Percentiles rank a stretch among this genome's conserved stretches.
Conservation (phyloP, 140 eudicot genomes). For the Oenanthe javanica region DNA sequence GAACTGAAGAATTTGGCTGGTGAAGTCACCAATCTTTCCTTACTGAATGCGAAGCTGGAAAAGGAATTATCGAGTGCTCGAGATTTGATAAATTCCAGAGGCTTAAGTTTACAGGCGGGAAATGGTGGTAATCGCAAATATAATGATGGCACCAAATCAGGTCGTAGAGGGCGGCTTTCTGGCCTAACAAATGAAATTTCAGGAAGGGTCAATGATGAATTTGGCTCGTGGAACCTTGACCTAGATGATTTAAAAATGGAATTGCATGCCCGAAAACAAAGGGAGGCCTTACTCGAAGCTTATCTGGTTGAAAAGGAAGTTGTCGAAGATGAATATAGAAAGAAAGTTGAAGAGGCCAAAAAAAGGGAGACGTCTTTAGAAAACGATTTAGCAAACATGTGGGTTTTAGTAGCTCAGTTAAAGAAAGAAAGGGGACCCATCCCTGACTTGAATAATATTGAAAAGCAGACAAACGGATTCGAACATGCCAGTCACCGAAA, state of each 20-base stretch:
- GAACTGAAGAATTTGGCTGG: conserved; percentile 88
- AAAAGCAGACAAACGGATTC: conserved; percentile 25
- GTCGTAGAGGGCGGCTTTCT: conserved; percentile 54
- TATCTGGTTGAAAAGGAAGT: conserved; percentile 70
- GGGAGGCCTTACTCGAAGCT: conserved; percentile 89
- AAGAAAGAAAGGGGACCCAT: conserved; percentile 51
- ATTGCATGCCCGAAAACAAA: conserved; percentile 62
- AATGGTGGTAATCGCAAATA: conserved; percentile 50
- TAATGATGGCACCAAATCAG: conserved; percentile 43
- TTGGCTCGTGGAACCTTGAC: conserved; percentile 70
- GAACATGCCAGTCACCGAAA: conserved; percentile 24
- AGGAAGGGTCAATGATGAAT: conserved; percentile 43
- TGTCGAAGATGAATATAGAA: conserved; percentile 64
- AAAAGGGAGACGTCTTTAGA: conserved; percentile 72
- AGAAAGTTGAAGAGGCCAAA: conserved; percentile 64
- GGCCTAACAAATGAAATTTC: conserved; percentile 49
- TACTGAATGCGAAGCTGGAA: conserved; percentile 69
- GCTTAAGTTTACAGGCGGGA: conserved; percentile 20
- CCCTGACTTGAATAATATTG: conserved; percentile 30
- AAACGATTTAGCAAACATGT: conserved; percentile 93
- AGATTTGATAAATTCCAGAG: conserved; percentile 44
- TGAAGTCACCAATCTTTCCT: conserved; percentile 84
- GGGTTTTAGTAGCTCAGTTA: conserved; percentile 97
- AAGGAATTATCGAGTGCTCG: conserved; percentile 70
- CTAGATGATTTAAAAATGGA: conserved; percentile 70